Conservation (phyloP, 306 rosid species). For the Pterocarpus santalinus region DNA sequence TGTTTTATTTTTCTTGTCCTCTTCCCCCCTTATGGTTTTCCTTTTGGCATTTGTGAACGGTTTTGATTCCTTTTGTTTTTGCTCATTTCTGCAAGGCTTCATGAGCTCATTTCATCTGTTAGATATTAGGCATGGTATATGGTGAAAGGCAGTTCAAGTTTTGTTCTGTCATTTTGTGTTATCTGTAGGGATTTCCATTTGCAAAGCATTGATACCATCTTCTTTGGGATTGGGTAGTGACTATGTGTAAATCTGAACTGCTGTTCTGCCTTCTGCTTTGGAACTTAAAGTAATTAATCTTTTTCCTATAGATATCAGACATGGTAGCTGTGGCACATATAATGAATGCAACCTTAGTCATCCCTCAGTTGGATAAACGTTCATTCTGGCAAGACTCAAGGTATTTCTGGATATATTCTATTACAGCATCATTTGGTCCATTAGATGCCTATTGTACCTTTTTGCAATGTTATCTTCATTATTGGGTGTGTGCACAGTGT, state of each 20-base stretch:
- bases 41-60: slow-evolving; percentile 26
- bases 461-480: slow-evolving; percentile 37
- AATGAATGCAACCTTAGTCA: slow-evolving; percentile 90
- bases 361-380: slow-evolving; percentile 90
- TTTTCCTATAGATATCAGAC: slow-evolving; percentile 77
- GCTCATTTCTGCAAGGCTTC: slow-evolving; percentile 15
- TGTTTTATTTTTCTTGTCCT: background rate
- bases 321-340: slow-evolving; percentile 93
- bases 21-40: background rate
- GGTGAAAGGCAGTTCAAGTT: slow-evolving; percentile 9
- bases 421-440: slow-evolving; percentile 35
- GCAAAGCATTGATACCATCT: slow-evolving; percentile 28
- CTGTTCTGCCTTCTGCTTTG: background rate
- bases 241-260: slow-evolving; percentile 37
- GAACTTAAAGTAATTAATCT: slow-evolving; percentile 27
- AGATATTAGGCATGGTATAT: slow-evolving; percentile 30
- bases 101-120: slow-evolving; percentile 12
- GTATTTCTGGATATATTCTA: slow-evolving; percentile 50
- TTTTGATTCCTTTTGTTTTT: background rate
- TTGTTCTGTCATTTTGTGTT: slow-evolving; percentile 30
- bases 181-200: slow-evolving; percentile 28
- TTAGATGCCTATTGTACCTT: slow-evolving; percentile 20
- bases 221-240: slow-evolving; percentile 34
- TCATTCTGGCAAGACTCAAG: slow-evolving; percentile 95
- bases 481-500: slow-evolving; percentile 59